Base-by-base conservation (phyloP, 768 basidiomycete genomes). In the Agaricus blazei region DNA sequence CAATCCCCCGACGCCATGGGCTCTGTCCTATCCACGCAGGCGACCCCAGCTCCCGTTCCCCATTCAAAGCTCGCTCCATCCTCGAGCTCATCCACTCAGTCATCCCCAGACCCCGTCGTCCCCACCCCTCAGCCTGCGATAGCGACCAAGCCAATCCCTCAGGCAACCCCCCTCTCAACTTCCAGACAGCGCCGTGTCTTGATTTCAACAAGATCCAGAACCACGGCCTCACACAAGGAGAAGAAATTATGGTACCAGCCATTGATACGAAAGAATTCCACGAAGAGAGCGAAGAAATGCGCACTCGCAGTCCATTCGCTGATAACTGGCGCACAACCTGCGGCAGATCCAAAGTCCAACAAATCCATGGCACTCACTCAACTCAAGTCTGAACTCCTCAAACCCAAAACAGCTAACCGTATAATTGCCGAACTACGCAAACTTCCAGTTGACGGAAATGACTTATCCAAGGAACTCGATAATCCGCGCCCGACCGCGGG, bases 351-450 rank as follows among this genome's bases (percentile, higher is more conserved):
- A 26, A 67, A 68, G 54, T 73, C 78, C 54, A 69, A 75, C 9
- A 70, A 72, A 48, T 59, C 70, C 4, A 58, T 72, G 9, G 77
- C 81, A 34, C 57, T 90, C 24, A 77, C 70, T 60, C 85, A 83
- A 61, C 75, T 88, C 63, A 91, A 88, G 67, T 70, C 82, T 1
- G 79, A 84, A 65, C 81, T 93, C 27, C 71, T 81, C 58, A 65
- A 85, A 43, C 82, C 86, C 19, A 85, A 86, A 66, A 72, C 77
- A 12, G 90, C 89, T 23, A 82, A 82, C 65, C 83, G 78, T 62
- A 73, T 93, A 56, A 88, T 92, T 58, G 73, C 78, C n/a, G 83
- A 90, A 47, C 75, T 93, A 12, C 83, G 80, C 40, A 61, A 70
- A 7, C 73, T 92, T 40, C 81, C 90, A n/a, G 70, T 75, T 3